A percentile compares a stretch with the other conserved stretches of the same genome.
phyloP scores from a whole-genome alignment of 176 grass and related monocot species.

The Paspalum vaginatum region DNA sequence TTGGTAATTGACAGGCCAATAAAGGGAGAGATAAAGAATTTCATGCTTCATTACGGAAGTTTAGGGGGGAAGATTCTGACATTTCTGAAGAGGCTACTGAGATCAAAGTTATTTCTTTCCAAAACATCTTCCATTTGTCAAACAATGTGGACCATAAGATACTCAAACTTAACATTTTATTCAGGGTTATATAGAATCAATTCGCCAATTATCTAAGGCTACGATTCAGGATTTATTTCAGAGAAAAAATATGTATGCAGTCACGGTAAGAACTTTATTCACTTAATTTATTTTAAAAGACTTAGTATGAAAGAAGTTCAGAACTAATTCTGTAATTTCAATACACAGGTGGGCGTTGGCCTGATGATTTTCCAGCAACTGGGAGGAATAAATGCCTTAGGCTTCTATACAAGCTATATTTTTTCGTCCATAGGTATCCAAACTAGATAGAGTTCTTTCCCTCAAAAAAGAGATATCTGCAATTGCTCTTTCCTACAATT shows the following conservation, averaged over 20 bases:
- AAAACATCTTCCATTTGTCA: constrained; percentile 8
- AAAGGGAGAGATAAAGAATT: constrained; percentile 61
- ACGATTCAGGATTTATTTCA: constrained; percentile 64
- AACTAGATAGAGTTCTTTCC: constrained; percentile 1
- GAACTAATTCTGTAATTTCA: constrained; percentile 29
- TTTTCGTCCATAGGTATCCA: constrained; percentile 62
- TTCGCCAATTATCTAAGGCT: constrained; percentile 49
- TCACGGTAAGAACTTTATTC: constrained; percentile 57
- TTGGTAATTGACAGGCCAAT: constrained; percentile 54
- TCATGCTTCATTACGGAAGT: constrained; percentile 55
- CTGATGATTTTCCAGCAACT: constrained; percentile 76
- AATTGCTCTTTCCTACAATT: constrained; percentile 28
- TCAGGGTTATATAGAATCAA: constrained; percentile 63
- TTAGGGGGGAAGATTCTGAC: constrained; percentile 56
- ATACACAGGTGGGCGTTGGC: constrained; percentile 54
- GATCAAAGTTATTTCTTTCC: constrained; percentile 56
- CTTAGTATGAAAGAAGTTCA: constrained; percentile 9
- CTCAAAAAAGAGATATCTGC: constrained; percentile 6
- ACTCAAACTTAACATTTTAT: constrained; percentile 17
- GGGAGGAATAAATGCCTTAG: constrained; percentile 63
- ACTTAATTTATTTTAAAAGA: background rate
- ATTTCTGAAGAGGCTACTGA: constrained; percentile 61
- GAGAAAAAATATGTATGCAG: constrained; percentile 53
- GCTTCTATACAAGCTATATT: constrained; percentile 58
- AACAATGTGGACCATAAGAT: background rate